Evolutionary conservation across 805 yeast genomes (phyloP).

Genomic region (Zygoascus biomembranicola): DNA sequence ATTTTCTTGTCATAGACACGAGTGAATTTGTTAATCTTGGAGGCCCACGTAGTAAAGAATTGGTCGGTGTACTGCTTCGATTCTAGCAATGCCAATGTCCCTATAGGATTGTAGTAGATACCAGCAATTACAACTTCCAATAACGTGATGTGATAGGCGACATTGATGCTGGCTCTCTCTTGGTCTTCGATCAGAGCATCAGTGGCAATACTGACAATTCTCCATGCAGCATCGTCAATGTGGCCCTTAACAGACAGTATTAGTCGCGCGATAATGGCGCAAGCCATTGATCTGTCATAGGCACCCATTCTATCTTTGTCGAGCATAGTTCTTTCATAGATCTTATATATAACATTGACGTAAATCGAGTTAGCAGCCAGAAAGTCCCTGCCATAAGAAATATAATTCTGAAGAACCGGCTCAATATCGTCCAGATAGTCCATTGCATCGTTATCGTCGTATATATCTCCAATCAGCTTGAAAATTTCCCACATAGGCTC

Average conservation of each 20-base stretch:
- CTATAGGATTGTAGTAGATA: constrained; percentile 50
- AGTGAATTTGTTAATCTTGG: constrained; percentile 42
- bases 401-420: constrained; percentile 65
- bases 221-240: constrained; percentile 39
- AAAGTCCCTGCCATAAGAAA: constrained; percentile 50
- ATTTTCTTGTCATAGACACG: constrained; percentile 79
- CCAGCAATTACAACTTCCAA: constrained; percentile 58
- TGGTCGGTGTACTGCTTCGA: constrained; percentile 36
- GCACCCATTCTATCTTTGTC: constrained; percentile 43
- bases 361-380: constrained; percentile 40
- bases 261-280: constrained; percentile 58
- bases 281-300: constrained; percentile 49
- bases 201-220: constrained; percentile 38
- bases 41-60: constrained; percentile 63
- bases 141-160: constrained; percentile 39
- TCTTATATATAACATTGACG: constrained; percentile 40
- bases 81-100: constrained; percentile 44
- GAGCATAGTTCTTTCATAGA: constrained; percentile 33
- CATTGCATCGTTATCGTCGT: constrained; percentile 35
- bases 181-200: constrained; percentile 30
- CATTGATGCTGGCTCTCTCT: constrained; percentile 27
- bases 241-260: constrained; percentile 47
- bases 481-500: constrained; percentile 72
- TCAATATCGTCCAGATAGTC: constrained; percentile 68
- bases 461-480: constrained; percentile 36